Percentiles rank a stretch among this genome's conserved stretches.
Conservation (phyloP, 139 green algal genomes). For the Chlamydomonas sphaeroides region DNA sequence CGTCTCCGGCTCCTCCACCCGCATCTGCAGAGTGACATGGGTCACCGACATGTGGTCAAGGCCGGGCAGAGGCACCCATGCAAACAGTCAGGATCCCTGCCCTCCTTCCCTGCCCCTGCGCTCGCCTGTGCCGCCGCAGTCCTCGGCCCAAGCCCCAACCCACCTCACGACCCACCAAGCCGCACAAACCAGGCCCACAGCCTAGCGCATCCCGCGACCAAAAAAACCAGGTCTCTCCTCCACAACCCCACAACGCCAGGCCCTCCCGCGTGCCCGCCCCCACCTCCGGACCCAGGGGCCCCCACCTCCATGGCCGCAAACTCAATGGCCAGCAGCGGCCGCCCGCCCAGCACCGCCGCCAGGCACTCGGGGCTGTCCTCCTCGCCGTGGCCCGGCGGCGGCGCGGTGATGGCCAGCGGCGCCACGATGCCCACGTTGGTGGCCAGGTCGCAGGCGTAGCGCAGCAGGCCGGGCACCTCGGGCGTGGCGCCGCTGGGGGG, state of each 20-base stretch:
- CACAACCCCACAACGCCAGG: too few relatives aligned
- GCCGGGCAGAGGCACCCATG: too few relatives aligned
- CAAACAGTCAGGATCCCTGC: too few relatives aligned
- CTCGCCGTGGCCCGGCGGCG: neutral
- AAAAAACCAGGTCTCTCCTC: too few relatives aligned
- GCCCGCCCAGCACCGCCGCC: conserved; percentile 69
- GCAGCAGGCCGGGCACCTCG: conserved; percentile 75
- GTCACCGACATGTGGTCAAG: too few relatives aligned
- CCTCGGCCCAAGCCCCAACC: too few relatives aligned
- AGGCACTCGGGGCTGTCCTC: conserved; percentile 65
- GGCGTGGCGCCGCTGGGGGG: conserved; percentile 77
- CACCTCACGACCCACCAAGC: too few relatives aligned
- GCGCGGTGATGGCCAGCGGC: conserved; percentile 48
- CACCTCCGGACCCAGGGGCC: too few relatives aligned
- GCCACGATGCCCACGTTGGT: conserved; percentile 70
- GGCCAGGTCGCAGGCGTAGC: conserved; percentile 81
- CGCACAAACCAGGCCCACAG: too few relatives aligned
- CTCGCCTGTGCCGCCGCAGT: too few relatives aligned
- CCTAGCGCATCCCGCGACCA: too few relatives aligned
- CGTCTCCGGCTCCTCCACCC: conserved; percentile 29
- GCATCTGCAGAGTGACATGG: conserved; percentile 11
- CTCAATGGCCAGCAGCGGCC: conserved; percentile 75
- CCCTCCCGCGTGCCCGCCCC: neutral
- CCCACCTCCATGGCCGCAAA: conserved; percentile 87
- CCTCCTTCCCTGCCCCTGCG: too few relatives aligned